Percentiles rank a stretch among this genome's conserved stretches.
These are phyloP conservation scores for Amyloporia xantha DNA, from an alignment of 768 basidiomycete species.

Conservation along the genomic window DNA sequence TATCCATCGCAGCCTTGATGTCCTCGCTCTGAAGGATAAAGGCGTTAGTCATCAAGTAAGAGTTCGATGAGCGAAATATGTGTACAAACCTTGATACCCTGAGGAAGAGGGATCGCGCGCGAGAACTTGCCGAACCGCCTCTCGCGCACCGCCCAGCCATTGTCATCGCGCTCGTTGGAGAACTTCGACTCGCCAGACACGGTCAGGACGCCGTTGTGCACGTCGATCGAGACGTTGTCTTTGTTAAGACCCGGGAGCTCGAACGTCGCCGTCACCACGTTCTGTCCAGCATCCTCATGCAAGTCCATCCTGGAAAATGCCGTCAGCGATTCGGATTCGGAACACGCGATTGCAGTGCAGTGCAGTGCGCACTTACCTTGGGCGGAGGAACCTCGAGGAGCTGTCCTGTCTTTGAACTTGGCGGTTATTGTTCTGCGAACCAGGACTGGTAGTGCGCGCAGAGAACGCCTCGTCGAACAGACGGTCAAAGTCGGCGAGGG, in stretches of 20 bases:
- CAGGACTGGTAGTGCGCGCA: conserved; percentile 13
- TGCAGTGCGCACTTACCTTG: conserved; percentile 14
- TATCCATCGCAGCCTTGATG: conserved; percentile 43
- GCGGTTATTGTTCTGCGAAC: conserved; percentile 1
- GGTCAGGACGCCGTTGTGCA: conserved; percentile 41
- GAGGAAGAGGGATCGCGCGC: conserved; percentile 19
- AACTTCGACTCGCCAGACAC: conserved; percentile 41
- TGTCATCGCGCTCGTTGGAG: conserved; percentile 28
- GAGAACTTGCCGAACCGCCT: conserved; percentile 22
- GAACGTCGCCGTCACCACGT: conserved; percentile 45
- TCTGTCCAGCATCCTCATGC: conserved; percentile 39
- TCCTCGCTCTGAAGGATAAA: conserved; percentile 31
- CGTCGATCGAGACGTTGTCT: conserved; percentile 44
- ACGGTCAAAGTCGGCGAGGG: conserved; percentile 35
- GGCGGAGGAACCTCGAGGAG: conserved; percentile 10
- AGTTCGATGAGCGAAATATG: neutral
- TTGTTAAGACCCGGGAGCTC: conserved; percentile 50
- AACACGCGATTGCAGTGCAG: neutral
- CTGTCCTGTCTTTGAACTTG: conserved; percentile 5
- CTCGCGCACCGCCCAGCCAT: conserved; percentile 28
- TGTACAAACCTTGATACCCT: conserved; percentile 19
- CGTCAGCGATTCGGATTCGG: conserved; percentile 2
- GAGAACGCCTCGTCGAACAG: conserved; percentile 36
- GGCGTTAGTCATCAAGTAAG: neutral
- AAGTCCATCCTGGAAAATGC: conserved; percentile 39